Conservation (phyloP, 2,329 filamentous ascomycete genomes). For the Fusarium pseudocircinatum region DNA sequence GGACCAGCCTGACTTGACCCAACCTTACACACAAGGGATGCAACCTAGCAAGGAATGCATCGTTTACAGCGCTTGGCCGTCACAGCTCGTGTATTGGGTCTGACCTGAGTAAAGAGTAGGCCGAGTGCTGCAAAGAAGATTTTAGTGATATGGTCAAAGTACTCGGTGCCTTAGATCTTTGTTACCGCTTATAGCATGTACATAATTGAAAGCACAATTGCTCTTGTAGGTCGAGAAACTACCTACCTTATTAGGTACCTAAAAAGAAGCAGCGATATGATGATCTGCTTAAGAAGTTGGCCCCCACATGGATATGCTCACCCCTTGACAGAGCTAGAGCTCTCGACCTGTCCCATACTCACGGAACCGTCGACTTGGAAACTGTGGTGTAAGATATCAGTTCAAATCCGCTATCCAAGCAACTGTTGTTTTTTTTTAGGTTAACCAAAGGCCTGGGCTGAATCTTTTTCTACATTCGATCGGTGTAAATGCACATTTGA, state of each 20-base stretch:
- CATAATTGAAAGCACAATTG: not conserved
- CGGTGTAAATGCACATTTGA: not conserved
- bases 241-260: not conserved
- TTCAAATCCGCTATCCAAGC: not conserved
- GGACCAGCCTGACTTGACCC: slow-evolving; percentile 34
- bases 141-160: not conserved
- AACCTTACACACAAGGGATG: slow-evolving; percentile 32
- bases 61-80: slow-evolving; percentile 13
- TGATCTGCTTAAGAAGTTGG: not conserved
- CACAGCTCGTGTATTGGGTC: not conserved
- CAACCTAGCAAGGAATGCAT: slow-evolving; percentile 21
- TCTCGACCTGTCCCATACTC: not conserved
- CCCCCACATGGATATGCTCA: slow-evolving; percentile 35
- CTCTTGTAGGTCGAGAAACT: not conserved
- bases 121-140: not conserved
- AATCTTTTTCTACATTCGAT: not conserved
- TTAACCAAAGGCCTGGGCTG: not conserved
- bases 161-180: not conserved
- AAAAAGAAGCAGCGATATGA: not conserved
- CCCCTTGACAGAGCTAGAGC: slow-evolving; percentile 12
- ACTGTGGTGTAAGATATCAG: not conserved
- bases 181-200: not conserved
- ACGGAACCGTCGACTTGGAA: not conserved
- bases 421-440: not conserved
- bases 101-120: not conserved